Conservation (phyloP, 306 rosid genomes). For the Ormosia emarginata region DNA sequence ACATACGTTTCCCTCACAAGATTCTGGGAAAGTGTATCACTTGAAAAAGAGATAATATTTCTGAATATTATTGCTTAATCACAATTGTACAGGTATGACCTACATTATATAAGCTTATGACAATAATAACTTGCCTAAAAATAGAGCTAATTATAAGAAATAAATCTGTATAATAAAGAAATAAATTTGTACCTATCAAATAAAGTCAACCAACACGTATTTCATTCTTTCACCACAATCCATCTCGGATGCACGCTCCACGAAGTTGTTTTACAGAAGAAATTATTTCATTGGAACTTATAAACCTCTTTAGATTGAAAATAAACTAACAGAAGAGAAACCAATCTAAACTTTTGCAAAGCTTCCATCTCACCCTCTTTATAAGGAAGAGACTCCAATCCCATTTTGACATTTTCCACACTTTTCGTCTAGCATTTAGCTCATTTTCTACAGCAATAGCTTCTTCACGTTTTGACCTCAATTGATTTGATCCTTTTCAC, state of each 20-base stretch:
- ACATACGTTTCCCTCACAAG: constrained; percentile 76
- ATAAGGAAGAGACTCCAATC: constrained; percentile 70
- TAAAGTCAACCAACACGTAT: no score
- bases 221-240: constrained; percentile 73
- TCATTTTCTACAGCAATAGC: constrained; percentile 81
- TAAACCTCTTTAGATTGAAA: constrained; percentile 10
- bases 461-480: constrained; percentile 80
- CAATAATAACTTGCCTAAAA: no score
- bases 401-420: constrained; percentile 53
- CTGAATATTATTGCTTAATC: no score
- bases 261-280: constrained; percentile 17
- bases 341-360: constrained; percentile 62
- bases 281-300: constrained; percentile 3
- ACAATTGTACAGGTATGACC: no score
- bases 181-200: no score
- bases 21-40: constrained; percentile 68
- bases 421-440: constrained; percentile 52
- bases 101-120: no score
- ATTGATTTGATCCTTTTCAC: constrained; percentile 65
- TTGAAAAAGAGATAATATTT: no score
- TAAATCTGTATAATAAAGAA: no score
- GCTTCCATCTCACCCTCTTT: constrained; percentile 85
- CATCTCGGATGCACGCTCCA: constrained; percentile 76
- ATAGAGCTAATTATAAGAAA: no score
- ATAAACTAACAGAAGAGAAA: constrained; percentile 25